Percentiles rank a stretch among this genome's conserved stretches.
phyloP scores from a whole-genome alignment of 257 asterid species.

The Rauvolfia tetraphylla region DNA sequence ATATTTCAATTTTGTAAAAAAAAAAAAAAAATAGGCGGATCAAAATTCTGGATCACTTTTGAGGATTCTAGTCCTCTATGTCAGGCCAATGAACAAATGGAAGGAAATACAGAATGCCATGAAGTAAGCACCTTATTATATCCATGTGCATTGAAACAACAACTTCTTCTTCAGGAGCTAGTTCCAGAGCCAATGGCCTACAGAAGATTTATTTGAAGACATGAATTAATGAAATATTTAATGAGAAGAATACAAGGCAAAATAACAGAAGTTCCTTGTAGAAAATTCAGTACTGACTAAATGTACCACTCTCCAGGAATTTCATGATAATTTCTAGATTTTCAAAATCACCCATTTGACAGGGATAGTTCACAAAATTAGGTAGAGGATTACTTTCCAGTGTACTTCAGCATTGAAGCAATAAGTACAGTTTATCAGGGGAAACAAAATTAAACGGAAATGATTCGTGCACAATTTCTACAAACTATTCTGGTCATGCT shows the following conservation, averaged over 20 bases:
- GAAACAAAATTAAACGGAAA: not conserved
- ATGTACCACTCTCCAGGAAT: not conserved
- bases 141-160: constrained; percentile 86
- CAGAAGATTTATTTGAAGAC: constrained; percentile 17
- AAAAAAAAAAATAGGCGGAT: not conserved
- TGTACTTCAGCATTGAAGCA: not conserved
- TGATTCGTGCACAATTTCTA: not conserved
- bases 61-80: not conserved
- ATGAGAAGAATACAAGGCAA: constrained; percentile 4
- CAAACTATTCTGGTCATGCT: not conserved
- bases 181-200: constrained; percentile 81
- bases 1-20: not conserved
- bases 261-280: constrained; percentile 10
- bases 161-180: constrained; percentile 97
- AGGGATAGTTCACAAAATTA: not conserved
- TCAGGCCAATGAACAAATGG: constrained; percentile 7
- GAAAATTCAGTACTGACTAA: not conserved
- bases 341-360: not conserved
- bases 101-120: constrained; percentile 12
- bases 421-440: not conserved
- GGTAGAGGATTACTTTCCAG: not conserved
- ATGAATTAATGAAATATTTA: constrained; percentile 8
- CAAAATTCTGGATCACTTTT: not conserved
- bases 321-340: not conserved
- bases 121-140: constrained; percentile 57